Conservation (phyloP, 148 eudicot genomes). For the Diospyros lotus region DNA sequence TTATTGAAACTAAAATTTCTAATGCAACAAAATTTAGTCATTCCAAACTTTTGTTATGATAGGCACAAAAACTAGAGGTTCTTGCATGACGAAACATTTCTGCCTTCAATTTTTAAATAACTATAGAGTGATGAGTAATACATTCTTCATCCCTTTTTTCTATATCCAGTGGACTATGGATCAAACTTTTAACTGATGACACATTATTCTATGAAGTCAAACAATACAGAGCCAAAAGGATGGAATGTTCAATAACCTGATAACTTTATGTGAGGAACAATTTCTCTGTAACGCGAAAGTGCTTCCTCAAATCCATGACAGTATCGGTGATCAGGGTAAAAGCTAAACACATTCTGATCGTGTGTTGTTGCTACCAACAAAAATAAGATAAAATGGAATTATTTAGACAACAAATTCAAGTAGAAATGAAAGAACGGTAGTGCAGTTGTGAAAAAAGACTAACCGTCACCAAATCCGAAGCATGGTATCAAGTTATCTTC, state of each 20-base stretch:
- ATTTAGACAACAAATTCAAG: not conserved
- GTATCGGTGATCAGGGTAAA: slow-evolving; percentile 59
- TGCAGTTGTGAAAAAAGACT: slow-evolving; percentile 20
- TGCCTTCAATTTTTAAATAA: too few relatives aligned
- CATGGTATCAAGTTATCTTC: slow-evolving; percentile 86
- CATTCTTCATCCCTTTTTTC: not conserved
- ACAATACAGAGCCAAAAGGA: slow-evolving; percentile 13
- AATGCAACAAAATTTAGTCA: not conserved
- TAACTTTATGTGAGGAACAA: slow-evolving; percentile 51
- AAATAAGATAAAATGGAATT: not conserved
- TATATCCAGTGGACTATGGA: not conserved
- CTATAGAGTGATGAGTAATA: not conserved
- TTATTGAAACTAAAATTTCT: not conserved
- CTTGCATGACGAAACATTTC: not conserved
- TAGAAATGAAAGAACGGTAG: not conserved
- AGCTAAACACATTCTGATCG: slow-evolving; percentile 68
- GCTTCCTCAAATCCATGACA: slow-evolving; percentile 83
- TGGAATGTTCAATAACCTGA: slow-evolving; percentile 38
- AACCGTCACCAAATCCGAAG: slow-evolving; percentile 88
- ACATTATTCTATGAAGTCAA: not conserved
- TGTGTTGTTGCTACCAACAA: slow-evolving; percentile 49
- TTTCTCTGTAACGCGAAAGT: slow-evolving; percentile 65
- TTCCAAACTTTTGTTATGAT: not conserved
- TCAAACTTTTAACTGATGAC: not conserved
- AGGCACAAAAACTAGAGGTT: not conserved